These are phyloP conservation scores for Entrophospora sp. DNA, from an alignment of 192 early-diverging fungal genomes.

Conservation along the genomic window DNA sequence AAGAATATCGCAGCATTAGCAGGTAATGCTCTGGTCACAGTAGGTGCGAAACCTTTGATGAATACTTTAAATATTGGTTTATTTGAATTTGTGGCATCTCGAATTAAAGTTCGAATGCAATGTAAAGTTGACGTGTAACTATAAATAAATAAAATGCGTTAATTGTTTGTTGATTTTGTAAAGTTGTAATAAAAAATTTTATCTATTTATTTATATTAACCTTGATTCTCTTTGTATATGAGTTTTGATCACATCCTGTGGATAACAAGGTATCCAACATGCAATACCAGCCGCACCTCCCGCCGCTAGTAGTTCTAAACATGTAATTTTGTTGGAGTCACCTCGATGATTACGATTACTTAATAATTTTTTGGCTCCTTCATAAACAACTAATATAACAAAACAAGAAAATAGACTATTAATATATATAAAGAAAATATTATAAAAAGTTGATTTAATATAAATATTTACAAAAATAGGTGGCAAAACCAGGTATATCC, in stretches of 20 bases:
- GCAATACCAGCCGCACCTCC: constrained; percentile 93
- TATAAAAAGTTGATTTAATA: not conserved
- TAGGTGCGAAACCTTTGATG: constrained; percentile 76
- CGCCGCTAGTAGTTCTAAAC: constrained; percentile 75
- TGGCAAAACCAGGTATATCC: constrained; percentile 86
- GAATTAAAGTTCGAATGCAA: constrained; percentile 37
- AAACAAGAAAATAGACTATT: not conserved
- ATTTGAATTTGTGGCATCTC: constrained; percentile 34
- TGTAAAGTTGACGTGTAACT: constrained; percentile 26
- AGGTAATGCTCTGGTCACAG: constrained; percentile 73
- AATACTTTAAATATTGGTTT: constrained; percentile 46
- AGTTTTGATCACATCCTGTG: constrained; percentile 84
- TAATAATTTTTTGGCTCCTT: constrained; percentile 65
- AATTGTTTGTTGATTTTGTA: no score
- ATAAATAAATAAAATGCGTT: not conserved
- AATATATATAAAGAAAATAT: not conserved
- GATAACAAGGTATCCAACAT: constrained; percentile 75
- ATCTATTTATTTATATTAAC: constrained; percentile 14
- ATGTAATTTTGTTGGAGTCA: constrained; percentile 55
- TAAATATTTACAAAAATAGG: constrained; percentile 70
- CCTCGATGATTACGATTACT: constrained; percentile 43
- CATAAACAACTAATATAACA: constrained; percentile 72
- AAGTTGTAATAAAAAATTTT: not conserved
- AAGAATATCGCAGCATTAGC: constrained; percentile 82
- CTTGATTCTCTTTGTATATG: constrained; percentile 56